Base-by-base conservation (phyloP, 768 basidiomycete species). In the Tubosaeta sp. region DNA sequence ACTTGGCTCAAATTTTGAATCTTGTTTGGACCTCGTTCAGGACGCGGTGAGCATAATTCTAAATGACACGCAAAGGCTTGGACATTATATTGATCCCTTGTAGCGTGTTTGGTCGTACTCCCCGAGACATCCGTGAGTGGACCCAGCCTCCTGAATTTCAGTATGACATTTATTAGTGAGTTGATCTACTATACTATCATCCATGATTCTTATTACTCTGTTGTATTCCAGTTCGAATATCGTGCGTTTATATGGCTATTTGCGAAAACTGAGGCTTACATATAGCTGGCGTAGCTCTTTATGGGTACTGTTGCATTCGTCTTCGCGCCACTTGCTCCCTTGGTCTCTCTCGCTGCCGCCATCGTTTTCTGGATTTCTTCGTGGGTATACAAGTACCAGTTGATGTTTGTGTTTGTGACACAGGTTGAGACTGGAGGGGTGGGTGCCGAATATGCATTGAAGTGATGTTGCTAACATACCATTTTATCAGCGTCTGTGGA, bases 381-480 rank as follows among this genome's bases (percentile, higher is more conserved):
- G 6, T 83, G 83, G 76, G 88, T 91, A 19, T 92, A 94, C 77
- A 99, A 98, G 71, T 98, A 98, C 63, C 89, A 94, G 73, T 75
- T 97, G 44, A 93, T 97, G 84, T 98, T 95, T 67, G 91, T 95
- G 51, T 94, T 80, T 64, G 73, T 91, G 43, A 84, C 93, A 6
- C 84, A 84, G 55, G 88, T 93, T 13, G 96, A 99, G 70, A 90
- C 86, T 46, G 96, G 95, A 51, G 96, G 96, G 29, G 90, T 92
- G 67, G 57, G 88, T 80, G 14, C 21, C 3, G 10, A 22, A 13
- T 5, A 46, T 49, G 22, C 27, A 44, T 45, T 34, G 2, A 36
- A 16, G 52, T 14, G 41, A 10, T 38, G 5, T 44, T 14, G 25
- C 41, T 32, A 41, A 47, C 29, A 47, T 51, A 30, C 59, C 40